These are phyloP conservation scores for Chlorociboria aeruginascens DNA, from an alignment of 495 filamentous ascomycete genomes.

Conservation along the genomic window DNA sequence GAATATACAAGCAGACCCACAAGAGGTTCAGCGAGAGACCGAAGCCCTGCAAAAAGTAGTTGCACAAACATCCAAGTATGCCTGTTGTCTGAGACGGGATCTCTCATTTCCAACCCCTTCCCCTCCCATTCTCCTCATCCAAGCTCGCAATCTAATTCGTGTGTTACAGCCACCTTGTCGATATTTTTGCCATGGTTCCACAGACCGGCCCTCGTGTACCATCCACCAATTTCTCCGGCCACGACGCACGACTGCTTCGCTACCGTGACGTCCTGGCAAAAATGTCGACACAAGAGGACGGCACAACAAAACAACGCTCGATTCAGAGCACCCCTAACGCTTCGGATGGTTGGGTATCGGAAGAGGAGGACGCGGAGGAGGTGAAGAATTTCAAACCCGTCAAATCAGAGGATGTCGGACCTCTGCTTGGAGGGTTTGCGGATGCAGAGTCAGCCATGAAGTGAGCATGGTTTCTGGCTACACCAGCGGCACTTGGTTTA, in stretches of 20 bases:
- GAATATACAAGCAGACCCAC: conserved; percentile 34
- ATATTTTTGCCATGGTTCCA: conserved; percentile 46
- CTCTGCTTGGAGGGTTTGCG: conserved; percentile 19
- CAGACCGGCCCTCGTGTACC: conserved; percentile 26
- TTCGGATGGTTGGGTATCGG: conserved; percentile 25
- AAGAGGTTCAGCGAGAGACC: conserved; percentile 44
- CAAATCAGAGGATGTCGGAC: conserved; percentile 20
- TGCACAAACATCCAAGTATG: conserved; percentile 43
- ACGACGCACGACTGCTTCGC: conserved; percentile 31
- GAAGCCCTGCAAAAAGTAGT: conserved; percentile 44
- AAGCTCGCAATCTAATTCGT: conserved; percentile 11
- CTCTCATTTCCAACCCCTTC: neutral
- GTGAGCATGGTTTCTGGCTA: conserved; percentile 8
- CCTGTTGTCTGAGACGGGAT: neutral
- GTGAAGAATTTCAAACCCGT: conserved; percentile 11
- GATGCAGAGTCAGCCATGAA: conserved; percentile 17
- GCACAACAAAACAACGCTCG: conserved; percentile 28
- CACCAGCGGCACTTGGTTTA: conserved; percentile 9
- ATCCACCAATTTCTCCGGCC: conserved; percentile 21
- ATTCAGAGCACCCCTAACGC: conserved; percentile 28
- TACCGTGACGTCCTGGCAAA: conserved; percentile 43
- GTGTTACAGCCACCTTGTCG: conserved; percentile 38
- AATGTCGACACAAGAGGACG: conserved; percentile 36
- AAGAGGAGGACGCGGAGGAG: conserved; percentile 15
- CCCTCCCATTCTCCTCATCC: conserved; percentile 3